phyloP scores from a whole-genome alignment of 1,284 basidiomycete genomes.

The Apiotrichum domesticum region DNA sequence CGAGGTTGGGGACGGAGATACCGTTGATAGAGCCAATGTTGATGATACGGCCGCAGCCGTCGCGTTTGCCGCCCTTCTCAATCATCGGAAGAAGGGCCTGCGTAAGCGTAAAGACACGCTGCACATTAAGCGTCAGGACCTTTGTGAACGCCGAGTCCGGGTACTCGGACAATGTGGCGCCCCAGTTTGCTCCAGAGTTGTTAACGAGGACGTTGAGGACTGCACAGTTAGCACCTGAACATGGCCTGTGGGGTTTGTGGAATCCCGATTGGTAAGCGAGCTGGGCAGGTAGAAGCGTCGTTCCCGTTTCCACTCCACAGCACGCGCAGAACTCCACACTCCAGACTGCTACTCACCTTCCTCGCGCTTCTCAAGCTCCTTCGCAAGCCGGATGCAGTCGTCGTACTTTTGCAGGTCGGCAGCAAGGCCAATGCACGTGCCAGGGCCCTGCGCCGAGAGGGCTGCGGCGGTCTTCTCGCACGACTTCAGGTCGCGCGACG shows the following conservation, averaged over 20 bases:
- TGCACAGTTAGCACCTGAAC: neutral
- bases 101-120: slow-evolving; percentile 64
- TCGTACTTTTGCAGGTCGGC: slow-evolving; percentile 58
- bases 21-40: slow-evolving; percentile 65
- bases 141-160: slow-evolving; percentile 48
- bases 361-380: slow-evolving; percentile 54
- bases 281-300: too few species aligned
- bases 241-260: neutral
- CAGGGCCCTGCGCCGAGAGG: slow-evolving; percentile 55
- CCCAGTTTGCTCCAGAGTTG: slow-evolving; percentile 65
- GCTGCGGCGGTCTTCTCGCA: slow-evolving; percentile 57
- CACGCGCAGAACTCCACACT: neutral
- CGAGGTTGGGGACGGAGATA: slow-evolving; percentile 52
- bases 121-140: slow-evolving; percentile 60
- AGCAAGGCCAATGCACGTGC: slow-evolving; percentile 56
- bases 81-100: slow-evolving; percentile 62
- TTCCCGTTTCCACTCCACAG: neutral
- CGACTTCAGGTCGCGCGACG: slow-evolving; percentile 57
- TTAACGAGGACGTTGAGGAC: slow-evolving; percentile 38
- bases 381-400: slow-evolving; percentile 56
- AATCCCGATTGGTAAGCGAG: neutral
- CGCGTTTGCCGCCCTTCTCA: slow-evolving; percentile 52
- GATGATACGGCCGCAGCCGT: slow-evolving; percentile 55
- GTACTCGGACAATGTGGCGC: slow-evolving; percentile 55
- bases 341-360: slow-evolving; percentile 33